Evolutionary conservation across 2,329 filamentous ascomycete genomes (phyloP).

Genomic region (Colletotrichum salicis): DNA sequence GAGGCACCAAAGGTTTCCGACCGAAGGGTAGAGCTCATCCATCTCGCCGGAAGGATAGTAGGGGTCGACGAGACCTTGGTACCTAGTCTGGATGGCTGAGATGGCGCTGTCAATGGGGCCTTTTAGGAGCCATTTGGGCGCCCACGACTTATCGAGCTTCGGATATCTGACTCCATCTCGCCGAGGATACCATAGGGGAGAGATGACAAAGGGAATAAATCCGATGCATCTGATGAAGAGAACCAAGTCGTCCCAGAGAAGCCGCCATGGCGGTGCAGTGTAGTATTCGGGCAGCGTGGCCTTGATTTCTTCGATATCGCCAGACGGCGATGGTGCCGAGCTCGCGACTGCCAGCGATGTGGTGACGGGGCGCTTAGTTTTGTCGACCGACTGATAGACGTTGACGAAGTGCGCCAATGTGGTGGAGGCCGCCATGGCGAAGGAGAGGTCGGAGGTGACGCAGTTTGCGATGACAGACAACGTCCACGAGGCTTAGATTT

Average conservation of each 20-base stretch:
- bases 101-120: neutral
- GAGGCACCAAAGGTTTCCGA: constrained; percentile 66
- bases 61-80: constrained; percentile 7
- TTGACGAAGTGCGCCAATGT: neutral
- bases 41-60: constrained; percentile 60
- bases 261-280: constrained; percentile 21
- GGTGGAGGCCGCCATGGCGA: neutral
- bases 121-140: neutral
- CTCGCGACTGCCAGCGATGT: neutral
- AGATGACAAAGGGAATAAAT: neutral
- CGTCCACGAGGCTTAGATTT: neutral
- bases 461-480: neutral
- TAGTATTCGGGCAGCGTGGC: constrained; percentile 23
- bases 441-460: neutral
- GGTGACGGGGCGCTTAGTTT: neutral
- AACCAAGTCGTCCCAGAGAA: constrained; percentile 15
- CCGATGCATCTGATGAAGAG: constrained; percentile 17
- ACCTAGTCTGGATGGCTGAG: neutral
- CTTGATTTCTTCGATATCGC: neutral
- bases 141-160: neutral
- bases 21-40: constrained; percentile 72
- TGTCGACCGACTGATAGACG: neutral
- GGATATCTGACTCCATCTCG: neutral
- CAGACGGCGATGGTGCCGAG: neutral
- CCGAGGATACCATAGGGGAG: constrained; percentile 10